A percentile compares a stretch with the other conserved stretches of the same genome.
These are phyloP conservation scores for Juglanconis sp. DNA, from an alignment of 2,329 filamentous ascomycete genomes.

Conservation along the genomic window DNA sequence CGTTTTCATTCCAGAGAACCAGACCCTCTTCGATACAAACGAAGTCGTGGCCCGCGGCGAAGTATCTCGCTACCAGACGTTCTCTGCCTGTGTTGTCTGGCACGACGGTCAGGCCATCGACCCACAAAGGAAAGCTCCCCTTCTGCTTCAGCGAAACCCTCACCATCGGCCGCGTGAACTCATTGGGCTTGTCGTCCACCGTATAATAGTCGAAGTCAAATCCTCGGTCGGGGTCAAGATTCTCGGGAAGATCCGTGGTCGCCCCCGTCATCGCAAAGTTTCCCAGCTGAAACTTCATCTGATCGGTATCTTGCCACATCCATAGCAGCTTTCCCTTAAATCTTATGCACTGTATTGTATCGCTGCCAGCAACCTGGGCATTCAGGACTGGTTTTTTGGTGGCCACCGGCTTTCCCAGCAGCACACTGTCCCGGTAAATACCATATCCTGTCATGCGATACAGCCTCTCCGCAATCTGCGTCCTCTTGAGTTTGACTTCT, in stretches of 20 bases:
- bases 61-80: constrained; percentile 11
- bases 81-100: constrained; percentile 2
- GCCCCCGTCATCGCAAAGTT: constrained; percentile 18
- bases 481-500: constrained; percentile 15
- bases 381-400: constrained; percentile 8
- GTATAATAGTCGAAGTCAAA: constrained; percentile 13
- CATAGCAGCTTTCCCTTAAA: constrained; percentile 13
- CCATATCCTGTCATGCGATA: constrained; percentile 17
- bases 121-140: constrained; percentile 12
- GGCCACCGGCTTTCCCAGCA: constrained; percentile 8
- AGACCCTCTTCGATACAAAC: constrained; percentile 10
- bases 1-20: constrained; percentile 11
- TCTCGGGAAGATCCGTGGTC: constrained; percentile 8
- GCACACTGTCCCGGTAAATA: constrained; percentile 15
- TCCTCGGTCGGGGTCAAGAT: constrained; percentile 8
- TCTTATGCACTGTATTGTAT: constrained; percentile 15
- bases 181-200: not conserved
- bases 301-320: constrained; percentile 20
- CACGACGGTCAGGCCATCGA: constrained; percentile 14
- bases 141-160: constrained; percentile 1
- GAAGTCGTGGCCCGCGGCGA: constrained; percentile 2
- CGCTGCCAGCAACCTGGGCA: constrained; percentile 16
- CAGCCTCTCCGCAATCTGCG: constrained; percentile 13
- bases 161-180: constrained; percentile 13
- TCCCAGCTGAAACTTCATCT: constrained; percentile 12